These are phyloP conservation scores for Fusarium paranaense DNA, from an alignment of 2,329 filamentous ascomycete genomes.

Conservation along the genomic window DNA sequence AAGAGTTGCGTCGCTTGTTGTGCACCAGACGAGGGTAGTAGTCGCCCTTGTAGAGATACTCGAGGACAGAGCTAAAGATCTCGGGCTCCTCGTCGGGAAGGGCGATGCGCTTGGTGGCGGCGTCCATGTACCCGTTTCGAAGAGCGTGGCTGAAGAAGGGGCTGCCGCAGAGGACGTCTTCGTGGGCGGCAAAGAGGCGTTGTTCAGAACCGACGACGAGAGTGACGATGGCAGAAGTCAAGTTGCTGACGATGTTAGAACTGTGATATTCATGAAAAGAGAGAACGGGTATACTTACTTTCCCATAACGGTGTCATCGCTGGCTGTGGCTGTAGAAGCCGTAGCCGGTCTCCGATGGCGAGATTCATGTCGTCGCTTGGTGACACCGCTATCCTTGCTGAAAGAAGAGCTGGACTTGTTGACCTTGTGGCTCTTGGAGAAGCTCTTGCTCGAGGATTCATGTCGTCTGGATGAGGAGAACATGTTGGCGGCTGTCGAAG, in stretches of 20 bases:
- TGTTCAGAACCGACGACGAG: conserved; percentile 84
- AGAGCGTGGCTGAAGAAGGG: conserved; percentile 74
- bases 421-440: conserved; percentile 63
- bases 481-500: conserved; percentile 50
- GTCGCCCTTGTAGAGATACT: conserved; percentile 94
- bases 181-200: conserved; percentile 90
- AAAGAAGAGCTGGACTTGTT: conserved; percentile 66
- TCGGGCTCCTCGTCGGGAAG: conserved; percentile 90
- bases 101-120: conserved; percentile 73
- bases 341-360: conserved; percentile 61
- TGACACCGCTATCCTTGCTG: conserved; percentile 65
- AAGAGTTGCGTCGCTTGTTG: conserved; percentile 83
- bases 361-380: conserved; percentile 66
- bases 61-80: conserved; percentile 89
- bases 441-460: conserved; percentile 62
- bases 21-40: conserved; percentile 87
- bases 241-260: conserved; percentile 50
- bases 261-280: background rate
- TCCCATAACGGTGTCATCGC: conserved; percentile 55
- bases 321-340: conserved; percentile 53
- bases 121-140: conserved; percentile 51
- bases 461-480: conserved; percentile 56
- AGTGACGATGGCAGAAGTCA: conserved; percentile 79
- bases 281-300: conserved; percentile 54
- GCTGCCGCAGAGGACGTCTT: conserved; percentile 82